phyloP scores from a whole-genome alignment of 495 filamentous ascomycete species.

The Podospora pseudocomata region DNA sequence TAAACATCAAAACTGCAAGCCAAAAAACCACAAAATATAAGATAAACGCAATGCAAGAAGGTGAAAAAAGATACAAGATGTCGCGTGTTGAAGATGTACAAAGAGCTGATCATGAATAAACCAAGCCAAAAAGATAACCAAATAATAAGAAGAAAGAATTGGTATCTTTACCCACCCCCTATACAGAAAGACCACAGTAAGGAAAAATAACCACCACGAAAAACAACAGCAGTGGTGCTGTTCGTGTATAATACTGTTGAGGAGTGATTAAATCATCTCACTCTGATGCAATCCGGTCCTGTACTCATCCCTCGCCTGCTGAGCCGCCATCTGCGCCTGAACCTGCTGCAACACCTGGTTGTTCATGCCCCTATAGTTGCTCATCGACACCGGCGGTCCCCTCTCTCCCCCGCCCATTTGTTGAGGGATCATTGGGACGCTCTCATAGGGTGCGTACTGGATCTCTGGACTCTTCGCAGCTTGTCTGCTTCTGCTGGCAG shows the following conservation, averaged over 20 bases:
- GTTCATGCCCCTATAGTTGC: conserved; percentile 15
- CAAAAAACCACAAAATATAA: neutral
- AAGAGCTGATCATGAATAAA: neutral
- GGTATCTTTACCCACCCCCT: neutral
- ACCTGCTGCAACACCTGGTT: conserved; percentile 24
- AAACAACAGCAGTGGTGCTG: neutral
- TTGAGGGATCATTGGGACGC: conserved; percentile 23
- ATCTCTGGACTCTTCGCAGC: conserved; percentile 41
- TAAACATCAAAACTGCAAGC: neutral
- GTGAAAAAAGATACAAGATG: neutral
- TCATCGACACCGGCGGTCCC: conserved; percentile 5
- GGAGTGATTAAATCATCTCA: conserved; percentile 43
- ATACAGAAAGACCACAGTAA: neutral
- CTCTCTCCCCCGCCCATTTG: neutral
- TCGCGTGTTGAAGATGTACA: neutral
- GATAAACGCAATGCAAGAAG: neutral
- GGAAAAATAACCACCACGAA: neutral
- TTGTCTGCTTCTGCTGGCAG: conserved; percentile 52
- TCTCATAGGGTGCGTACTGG: conserved; percentile 52
- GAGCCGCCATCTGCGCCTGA: conserved; percentile 23
- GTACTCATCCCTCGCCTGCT: conserved; percentile 35
- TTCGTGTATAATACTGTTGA: neutral
- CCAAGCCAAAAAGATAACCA: neutral
- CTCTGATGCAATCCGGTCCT: conserved; percentile 43
- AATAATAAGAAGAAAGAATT: neutral